Conservation (phyloP, 768 basidiomycete genomes). For the Baorangia bicolor region DNA sequence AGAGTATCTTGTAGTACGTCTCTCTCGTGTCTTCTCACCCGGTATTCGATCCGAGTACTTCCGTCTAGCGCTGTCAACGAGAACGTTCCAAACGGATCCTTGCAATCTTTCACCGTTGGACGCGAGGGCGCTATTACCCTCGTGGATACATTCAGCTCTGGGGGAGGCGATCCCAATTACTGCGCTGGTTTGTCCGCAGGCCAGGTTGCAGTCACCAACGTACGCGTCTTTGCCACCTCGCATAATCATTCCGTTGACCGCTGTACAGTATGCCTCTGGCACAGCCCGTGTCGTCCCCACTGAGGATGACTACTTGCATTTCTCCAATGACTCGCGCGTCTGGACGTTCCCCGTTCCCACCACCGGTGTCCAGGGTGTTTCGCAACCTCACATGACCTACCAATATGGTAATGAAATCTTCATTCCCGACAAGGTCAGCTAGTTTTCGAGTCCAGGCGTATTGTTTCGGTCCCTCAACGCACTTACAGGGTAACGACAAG, state of each 20-base stretch:
- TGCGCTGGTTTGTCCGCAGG: constrained; percentile 50
- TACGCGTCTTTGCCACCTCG: constrained; percentile 24
- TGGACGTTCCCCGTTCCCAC: constrained; percentile 54
- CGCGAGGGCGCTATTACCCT: constrained; percentile 44
- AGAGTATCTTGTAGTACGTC: constrained; percentile 60
- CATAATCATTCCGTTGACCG: neutral
- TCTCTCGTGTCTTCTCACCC: neutral
- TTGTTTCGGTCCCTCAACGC: neutral
- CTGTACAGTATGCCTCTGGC: constrained; percentile 48
- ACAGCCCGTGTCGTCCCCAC: constrained; percentile 55
- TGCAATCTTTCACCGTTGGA: constrained; percentile 59
- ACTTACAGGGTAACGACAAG: constrained; percentile 57
- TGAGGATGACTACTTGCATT: constrained; percentile 35
- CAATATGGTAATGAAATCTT: constrained; percentile 57
- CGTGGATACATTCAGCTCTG: constrained; percentile 47
- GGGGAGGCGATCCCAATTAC: constrained; percentile 53
- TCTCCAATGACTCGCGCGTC: constrained; percentile 34
- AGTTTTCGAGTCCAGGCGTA: neutral
- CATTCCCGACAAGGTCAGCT: constrained; percentile 61
- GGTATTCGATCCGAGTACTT: neutral
- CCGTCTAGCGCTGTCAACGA: constrained; percentile 58
- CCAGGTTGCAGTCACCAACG: constrained; percentile 57
- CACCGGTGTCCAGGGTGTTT: constrained; percentile 31
- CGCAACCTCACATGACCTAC: constrained; percentile 68
- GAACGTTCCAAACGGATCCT: constrained; percentile 34